These are phyloP conservation scores for Aplosporella prunicola DNA, from an alignment of 2,329 filamentous ascomycete genomes.

Conservation along the genomic window DNA sequence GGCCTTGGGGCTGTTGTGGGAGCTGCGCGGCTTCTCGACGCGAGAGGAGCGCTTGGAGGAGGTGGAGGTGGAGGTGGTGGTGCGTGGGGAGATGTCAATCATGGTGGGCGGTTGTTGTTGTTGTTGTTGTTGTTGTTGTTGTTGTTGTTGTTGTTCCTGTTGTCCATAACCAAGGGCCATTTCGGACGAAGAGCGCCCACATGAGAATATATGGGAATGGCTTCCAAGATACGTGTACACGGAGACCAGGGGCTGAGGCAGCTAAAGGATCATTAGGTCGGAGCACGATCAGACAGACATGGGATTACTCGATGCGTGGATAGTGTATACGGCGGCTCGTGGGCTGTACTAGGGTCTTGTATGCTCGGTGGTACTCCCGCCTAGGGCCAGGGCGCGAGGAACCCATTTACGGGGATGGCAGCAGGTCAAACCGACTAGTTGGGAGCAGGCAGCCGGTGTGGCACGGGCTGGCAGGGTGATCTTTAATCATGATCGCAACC, in stretches of 20 bases:
- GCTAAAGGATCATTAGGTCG: conserved; percentile 11
- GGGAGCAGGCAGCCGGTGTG: conserved; percentile 16
- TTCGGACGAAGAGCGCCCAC: background rate
- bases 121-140: conserved; percentile 5
- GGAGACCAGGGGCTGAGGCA: conserved; percentile 11
- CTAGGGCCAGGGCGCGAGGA: conserved; percentile 11
- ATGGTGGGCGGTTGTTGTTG: conserved; percentile 14
- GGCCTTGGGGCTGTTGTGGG: conserved; percentile 28
- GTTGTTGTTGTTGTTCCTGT: background rate
- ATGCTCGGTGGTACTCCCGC: conserved; percentile 10
- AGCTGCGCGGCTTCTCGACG: conserved; percentile 31
- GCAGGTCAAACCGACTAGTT: conserved; percentile 12
- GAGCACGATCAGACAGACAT: conserved; percentile 10
- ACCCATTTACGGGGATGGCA: conserved; percentile 12
- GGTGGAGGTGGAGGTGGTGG: conserved; percentile 1
- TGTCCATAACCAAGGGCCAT: background rate
- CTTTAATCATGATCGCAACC: conserved; percentile 20
- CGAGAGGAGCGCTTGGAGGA: conserved; percentile 21
- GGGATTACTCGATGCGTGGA: conserved; percentile 11
- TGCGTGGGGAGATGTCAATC: conserved; percentile 18
- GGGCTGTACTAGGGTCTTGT: conserved; percentile 10
- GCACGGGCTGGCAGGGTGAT: conserved; percentile 27
- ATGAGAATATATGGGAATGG: conserved; percentile 9
- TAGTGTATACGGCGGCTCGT: conserved; percentile 12
- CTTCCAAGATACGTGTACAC: conserved; percentile 9